Evolutionary conservation across 345 rosid species (phyloP), one percentile per base, ranked within the genome.

Genomic region (Brassica napus): DNA sequence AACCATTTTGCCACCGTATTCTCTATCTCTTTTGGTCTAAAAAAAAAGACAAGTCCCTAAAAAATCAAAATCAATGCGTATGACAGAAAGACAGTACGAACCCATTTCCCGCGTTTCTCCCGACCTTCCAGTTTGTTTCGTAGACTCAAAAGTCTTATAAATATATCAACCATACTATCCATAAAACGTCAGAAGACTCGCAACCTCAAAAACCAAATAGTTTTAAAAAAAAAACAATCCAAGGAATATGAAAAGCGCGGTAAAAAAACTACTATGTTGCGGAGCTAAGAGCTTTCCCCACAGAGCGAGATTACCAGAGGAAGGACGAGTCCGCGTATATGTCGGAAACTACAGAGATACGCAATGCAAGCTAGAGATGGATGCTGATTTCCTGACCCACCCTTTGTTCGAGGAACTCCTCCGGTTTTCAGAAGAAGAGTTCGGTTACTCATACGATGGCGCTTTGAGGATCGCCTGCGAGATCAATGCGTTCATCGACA

Each of bases 391-490:
- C 74, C 77, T 86, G 7, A 83, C 84, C 72, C 91, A 88, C 67
- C 86, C 86, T 2, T 75, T 86, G 55, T 82, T 88, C 34, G 70
- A 83, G 47, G 76, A 83, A 74, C 76, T 88, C 65, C 89, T 86
- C 5, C 72, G 83, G 4, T 37, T 71, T 30, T 86, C 86, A 5
- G 81, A 76, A 34, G 85, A 57, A 57, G 62, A 58, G 30, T 58
- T 58, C 6, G 62, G 62, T 58, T 58, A 58, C 30, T 58, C 62
- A 86, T 88, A 86, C 71, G 82, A 76, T 0, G 87, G 91, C 3
- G 87, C 88, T 14, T 77, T 85, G 4, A 74, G 89, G 84, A 84
- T 86, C 3, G 81, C 84, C 8, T 86, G 89, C 67, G 88, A 88
- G 75, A 79, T 83, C 31, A 85, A 86, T 62, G 74, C 81, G 37